These are phyloP conservation scores for Pythium aquatile DNA, from an alignment of 352 stramenopile genomes.

Conservation along the genomic window DNA sequence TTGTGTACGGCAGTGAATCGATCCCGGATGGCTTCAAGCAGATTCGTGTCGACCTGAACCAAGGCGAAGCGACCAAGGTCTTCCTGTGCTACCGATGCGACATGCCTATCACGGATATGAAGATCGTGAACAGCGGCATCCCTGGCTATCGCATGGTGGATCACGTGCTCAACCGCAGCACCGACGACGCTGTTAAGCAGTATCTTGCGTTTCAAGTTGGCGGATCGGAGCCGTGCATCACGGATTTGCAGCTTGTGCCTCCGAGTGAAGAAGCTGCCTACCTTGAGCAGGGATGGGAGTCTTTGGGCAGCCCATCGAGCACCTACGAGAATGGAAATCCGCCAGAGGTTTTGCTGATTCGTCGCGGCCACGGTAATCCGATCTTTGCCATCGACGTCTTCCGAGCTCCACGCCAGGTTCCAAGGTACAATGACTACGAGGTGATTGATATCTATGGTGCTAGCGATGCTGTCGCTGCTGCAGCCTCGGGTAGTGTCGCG, in stretches of 20 bases:
- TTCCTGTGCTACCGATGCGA: constrained; percentile 87
- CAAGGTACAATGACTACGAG: constrained; percentile 89
- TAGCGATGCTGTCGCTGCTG: not conserved
- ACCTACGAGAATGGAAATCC: constrained; percentile 23
- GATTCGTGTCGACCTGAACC: constrained; percentile 85
- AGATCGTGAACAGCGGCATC: constrained; percentile 82
- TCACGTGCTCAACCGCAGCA: constrained; percentile 66
- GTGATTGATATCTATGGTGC: constrained; percentile 69
- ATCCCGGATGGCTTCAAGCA: constrained; percentile 87
- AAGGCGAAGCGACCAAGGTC: constrained; percentile 78
- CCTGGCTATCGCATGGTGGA: constrained; percentile 84
- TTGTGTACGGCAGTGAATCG: constrained; percentile 76
- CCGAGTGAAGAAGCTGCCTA: constrained; percentile 41
- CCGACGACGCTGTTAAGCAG: constrained; percentile 68
- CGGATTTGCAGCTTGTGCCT: constrained; percentile 66
- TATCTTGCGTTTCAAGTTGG: constrained; percentile 84
- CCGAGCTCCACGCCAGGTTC: constrained; percentile 74
- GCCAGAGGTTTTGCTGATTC: constrained; percentile 63
- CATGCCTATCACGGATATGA: constrained; percentile 87
- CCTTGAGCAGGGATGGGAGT: constrained; percentile 62
- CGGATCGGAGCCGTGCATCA: constrained; percentile 77
- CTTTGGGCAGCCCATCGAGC: constrained; percentile 57
- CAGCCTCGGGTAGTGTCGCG: not conserved
- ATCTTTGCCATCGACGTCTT: constrained; percentile 89
- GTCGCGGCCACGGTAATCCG: constrained; percentile 78